Percentiles rank a stretch among this genome's conserved stretches.
Evolutionary conservation across 495 filamentous ascomycete species (phyloP).

Genomic region (Xylaria castorea): DNA sequence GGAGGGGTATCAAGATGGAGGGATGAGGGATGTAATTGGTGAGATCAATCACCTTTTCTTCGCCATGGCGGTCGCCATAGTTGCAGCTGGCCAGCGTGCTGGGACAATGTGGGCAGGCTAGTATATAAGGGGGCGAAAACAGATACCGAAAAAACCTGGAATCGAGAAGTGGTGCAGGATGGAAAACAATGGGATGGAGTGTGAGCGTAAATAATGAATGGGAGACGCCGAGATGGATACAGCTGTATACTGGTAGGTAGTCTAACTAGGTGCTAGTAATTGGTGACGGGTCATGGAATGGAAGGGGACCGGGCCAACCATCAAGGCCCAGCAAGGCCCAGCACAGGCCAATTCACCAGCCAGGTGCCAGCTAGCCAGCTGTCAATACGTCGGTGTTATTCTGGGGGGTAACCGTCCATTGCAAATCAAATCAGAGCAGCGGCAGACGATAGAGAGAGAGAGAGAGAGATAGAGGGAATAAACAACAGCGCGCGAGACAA

Average conservation of each 20-base stretch:
- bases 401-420: background rate
- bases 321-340: background rate
- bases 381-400: conserved; percentile 12
- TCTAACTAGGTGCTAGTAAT: no score
- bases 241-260: background rate
- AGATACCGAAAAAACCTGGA: conserved; percentile 16
- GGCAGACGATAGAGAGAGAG: background rate
- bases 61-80: conserved; percentile 34
- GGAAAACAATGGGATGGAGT: conserved; percentile 19
- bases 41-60: conserved; percentile 39
- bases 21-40: conserved; percentile 9
- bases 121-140: conserved; percentile 38
- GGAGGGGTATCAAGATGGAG: conserved; percentile 24
- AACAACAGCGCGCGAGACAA: conserved; percentile 8
- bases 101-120: conserved; percentile 23
- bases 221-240: conserved; percentile 7
- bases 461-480: background rate
- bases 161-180: conserved; percentile 12
- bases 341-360: conserved; percentile 1
- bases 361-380: conserved; percentile 24
- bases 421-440: conserved; percentile 10
- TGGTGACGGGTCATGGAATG: background rate
- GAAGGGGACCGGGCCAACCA: conserved; percentile 9
- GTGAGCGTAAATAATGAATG: conserved; percentile 7
- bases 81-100: conserved; percentile 31